Percentiles rank a stretch among this genome's conserved stretches.
These are phyloP conservation scores for Dothideomycetidae sp. DNA, from an alignment of 2,329 filamentous ascomycete species.

Conservation along the genomic window DNA sequence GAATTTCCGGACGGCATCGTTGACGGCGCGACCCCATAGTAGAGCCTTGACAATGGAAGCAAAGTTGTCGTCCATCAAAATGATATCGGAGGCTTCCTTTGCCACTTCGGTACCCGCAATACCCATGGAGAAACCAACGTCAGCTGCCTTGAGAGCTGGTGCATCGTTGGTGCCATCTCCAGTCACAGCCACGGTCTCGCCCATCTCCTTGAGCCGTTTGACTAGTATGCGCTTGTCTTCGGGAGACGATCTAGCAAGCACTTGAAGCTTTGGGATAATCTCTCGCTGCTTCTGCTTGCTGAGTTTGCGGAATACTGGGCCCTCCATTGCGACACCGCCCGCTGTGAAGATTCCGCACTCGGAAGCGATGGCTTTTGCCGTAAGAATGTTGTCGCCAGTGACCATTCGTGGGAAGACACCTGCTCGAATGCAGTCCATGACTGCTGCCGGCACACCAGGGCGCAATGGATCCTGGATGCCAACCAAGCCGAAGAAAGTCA, in stretches of 20 bases:
- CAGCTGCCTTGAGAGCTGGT: constrained; percentile 49
- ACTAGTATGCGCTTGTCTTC: constrained; percentile 56
- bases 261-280: constrained; percentile 48
- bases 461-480: constrained; percentile 64
- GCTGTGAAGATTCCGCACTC: constrained; percentile 52
- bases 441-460: constrained; percentile 52
- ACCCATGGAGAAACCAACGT: constrained; percentile 56
- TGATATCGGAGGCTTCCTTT: constrained; percentile 47
- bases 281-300: constrained; percentile 34
- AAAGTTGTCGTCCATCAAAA: constrained; percentile 50
- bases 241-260: constrained; percentile 54
- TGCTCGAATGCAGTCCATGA: constrained; percentile 50
- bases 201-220: constrained; percentile 48
- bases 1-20: constrained; percentile 41
- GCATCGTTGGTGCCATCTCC: constrained; percentile 55
- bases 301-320: constrained; percentile 31
- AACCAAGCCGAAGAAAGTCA: constrained; percentile 58
- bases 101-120: constrained; percentile 51
- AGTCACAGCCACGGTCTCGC: constrained; percentile 52
- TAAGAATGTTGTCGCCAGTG: constrained; percentile 57
- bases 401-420: constrained; percentile 63
- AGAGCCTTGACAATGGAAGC: constrained; percentile 48
- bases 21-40: constrained; percentile 47
- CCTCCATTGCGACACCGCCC: constrained; percentile 31
- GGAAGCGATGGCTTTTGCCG: constrained; percentile 56